Percentiles rank a stretch among this genome's conserved stretches.
Evolutionary conservation across 2,329 filamentous ascomycete genomes (phyloP).

Genomic region (Sclerotinia borealis): DNA sequence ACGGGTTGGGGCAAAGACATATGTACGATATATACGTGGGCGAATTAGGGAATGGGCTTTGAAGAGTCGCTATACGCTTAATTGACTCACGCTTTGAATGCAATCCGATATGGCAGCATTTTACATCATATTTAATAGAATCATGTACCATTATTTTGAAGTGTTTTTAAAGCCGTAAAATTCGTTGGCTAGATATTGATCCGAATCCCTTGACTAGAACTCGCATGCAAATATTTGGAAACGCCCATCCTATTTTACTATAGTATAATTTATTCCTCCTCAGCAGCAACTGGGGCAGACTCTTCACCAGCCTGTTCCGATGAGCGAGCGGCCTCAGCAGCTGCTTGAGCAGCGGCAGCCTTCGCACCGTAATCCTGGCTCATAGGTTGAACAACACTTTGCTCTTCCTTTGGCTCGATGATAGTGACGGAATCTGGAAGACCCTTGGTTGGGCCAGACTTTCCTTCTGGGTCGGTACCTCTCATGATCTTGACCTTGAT

Average conservation of each 20-base stretch:
- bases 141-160: conserved; percentile 9
- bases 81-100: conserved; percentile 1
- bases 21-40: conserved; percentile 16
- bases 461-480: conserved; percentile 98
- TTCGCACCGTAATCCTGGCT: conserved; percentile 99
- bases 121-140: conserved; percentile 5
- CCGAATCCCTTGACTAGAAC: conserved; percentile 28
- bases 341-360: conserved; percentile 63
- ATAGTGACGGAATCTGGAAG: conserved; percentile 98
- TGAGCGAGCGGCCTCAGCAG: conserved; percentile 54
- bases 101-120: not conserved
- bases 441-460: conserved; percentile 93
- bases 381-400: conserved; percentile 87
- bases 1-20: conserved; percentile 4
- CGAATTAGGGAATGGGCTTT: conserved; percentile 3
- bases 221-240: conserved; percentile 30
- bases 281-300: conserved; percentile 33
- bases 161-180: conserved; percentile 23
- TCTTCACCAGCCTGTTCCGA: conserved; percentile 45
- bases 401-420: conserved; percentile 99
- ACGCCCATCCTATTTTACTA: conserved; percentile 29
- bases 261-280: conserved; percentile 33
- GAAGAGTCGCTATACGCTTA: conserved; percentile 1
- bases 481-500: conserved; percentile 99
- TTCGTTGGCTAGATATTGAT: conserved; percentile 27